These are phyloP conservation scores for Mallotus japonicus DNA, from an alignment of 441 rosid species.

Conservation along the genomic window DNA sequence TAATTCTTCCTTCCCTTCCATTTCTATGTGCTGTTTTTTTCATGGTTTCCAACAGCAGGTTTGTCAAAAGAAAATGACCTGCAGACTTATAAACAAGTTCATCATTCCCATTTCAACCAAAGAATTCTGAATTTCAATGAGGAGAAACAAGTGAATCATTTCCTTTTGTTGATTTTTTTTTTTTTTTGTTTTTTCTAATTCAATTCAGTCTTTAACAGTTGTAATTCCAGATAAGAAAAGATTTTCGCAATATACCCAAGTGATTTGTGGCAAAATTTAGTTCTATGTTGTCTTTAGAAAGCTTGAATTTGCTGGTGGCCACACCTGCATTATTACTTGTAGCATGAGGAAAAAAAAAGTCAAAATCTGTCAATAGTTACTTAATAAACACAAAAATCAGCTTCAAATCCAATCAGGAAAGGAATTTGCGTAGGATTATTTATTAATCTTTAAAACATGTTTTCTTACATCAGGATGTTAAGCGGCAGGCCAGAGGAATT, in stretches of 20 bases:
- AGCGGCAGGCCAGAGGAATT: slow-evolving; percentile 53
- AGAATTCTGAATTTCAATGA: too few relatives aligned
- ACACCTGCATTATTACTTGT: slow-evolving; percentile 70
- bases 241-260: slow-evolving; percentile 36
- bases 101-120: neutral
- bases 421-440: neutral
- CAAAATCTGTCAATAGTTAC: too few relatives aligned
- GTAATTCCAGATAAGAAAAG: neutral
- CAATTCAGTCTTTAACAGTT: neutral
- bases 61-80: slow-evolving; percentile 72
- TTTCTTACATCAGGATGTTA: slow-evolving; percentile 63
- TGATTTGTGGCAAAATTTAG: slow-evolving; percentile 66
- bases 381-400: too few relatives aligned
- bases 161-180: neutral
- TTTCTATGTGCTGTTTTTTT: slow-evolving; percentile 49
- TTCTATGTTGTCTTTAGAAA: slow-evolving; percentile 58
- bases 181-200: neutral
- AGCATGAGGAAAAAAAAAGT: neutral
- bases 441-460: neutral
- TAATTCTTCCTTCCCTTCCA: slow-evolving; percentile 55
- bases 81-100: slow-evolving; percentile 11
- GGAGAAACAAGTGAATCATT: neutral
- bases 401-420: too few relatives aligned
- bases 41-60: slow-evolving; percentile 56
- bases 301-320: slow-evolving; percentile 47